Percentiles rank a stretch among this genome's conserved stretches.
These are phyloP conservation scores for Populus hybrid DNA, from an alignment of 441 rosid genomes.

Conservation along the genomic window DNA sequence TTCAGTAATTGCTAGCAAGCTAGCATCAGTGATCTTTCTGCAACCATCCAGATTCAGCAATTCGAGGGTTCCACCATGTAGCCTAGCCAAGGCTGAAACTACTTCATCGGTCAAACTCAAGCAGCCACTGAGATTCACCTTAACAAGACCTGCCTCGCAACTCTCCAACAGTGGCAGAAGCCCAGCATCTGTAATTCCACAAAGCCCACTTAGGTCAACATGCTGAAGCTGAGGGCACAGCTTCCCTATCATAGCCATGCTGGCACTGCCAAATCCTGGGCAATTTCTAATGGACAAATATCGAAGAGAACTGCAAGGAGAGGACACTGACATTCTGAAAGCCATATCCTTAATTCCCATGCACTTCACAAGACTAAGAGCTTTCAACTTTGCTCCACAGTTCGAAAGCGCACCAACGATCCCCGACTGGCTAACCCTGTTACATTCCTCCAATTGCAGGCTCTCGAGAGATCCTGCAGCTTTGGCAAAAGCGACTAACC, in stretches of 20 bases:
- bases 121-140: conserved; percentile 72
- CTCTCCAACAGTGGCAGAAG: conserved; percentile 68
- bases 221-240: conserved; percentile 80
- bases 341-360: conserved; percentile 65
- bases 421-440: conserved; percentile 69
- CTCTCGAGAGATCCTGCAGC: conserved; percentile 69
- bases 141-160: conserved; percentile 64
- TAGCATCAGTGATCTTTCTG: conserved; percentile 72
- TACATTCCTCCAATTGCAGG: conserved; percentile 82
- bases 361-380: conserved; percentile 69
- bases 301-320: conserved; percentile 57
- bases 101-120: conserved; percentile 63
- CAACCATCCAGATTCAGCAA: conserved; percentile 79
- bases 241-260: conserved; percentile 64
- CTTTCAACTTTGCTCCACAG: conserved; percentile 52
- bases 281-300: conserved; percentile 61
- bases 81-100: conserved; percentile 49
- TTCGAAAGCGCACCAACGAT: conserved; percentile 52
- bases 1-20: conserved; percentile 61
- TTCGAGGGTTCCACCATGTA: conserved; percentile 79
- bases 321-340: conserved; percentile 30
- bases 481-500: conserved; percentile 62
- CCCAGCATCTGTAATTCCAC: conserved; percentile 69
- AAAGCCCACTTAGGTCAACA: conserved; percentile 63
- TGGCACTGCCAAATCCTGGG: conserved; percentile 79